phyloP scores from a whole-genome alignment of 257 asterid genomes.

The Apocynum venetum region DNA sequence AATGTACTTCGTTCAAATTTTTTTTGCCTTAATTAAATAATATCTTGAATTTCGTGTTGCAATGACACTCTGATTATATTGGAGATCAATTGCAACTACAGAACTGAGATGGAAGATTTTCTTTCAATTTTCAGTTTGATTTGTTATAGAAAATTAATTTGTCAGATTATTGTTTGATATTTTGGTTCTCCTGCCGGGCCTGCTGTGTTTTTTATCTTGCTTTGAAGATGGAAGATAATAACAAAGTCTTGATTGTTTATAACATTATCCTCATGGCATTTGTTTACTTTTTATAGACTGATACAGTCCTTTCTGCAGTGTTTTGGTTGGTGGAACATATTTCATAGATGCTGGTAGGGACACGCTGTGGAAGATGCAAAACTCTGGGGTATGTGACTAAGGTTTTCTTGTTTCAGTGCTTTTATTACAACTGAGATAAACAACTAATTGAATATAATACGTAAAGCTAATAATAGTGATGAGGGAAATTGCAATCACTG shows the following conservation, averaged over 20 bases:
- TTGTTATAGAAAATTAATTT: background rate
- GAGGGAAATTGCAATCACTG: background rate
- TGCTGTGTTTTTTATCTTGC: background rate
- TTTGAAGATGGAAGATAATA: background rate
- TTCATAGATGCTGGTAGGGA: slow-evolving; percentile 52
- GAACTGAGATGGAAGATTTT: background rate
- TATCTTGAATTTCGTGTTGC: background rate
- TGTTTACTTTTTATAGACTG: background rate
- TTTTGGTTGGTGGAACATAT: slow-evolving; percentile 57
- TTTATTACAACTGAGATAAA: background rate
- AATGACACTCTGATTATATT: background rate
- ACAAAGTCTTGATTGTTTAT: background rate
- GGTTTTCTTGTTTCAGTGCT: slow-evolving; percentile 5
- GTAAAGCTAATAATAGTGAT: background rate
- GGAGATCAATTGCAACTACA: background rate
- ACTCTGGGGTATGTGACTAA: slow-evolving; percentile 59
- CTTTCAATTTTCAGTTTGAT: background rate
- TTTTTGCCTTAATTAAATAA: too few relatives aligned
- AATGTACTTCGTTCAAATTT: background rate
- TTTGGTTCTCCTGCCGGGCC: background rate
- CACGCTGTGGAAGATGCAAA: slow-evolving; percentile 68
- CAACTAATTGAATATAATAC: background rate
- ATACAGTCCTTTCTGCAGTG: slow-evolving; percentile 35
- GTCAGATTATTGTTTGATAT: background rate
- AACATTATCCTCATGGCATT: background rate